These are phyloP conservation scores for Dioscorea dumetorum DNA, from an alignment of 106 monocot genomes.

Conservation along the genomic window DNA sequence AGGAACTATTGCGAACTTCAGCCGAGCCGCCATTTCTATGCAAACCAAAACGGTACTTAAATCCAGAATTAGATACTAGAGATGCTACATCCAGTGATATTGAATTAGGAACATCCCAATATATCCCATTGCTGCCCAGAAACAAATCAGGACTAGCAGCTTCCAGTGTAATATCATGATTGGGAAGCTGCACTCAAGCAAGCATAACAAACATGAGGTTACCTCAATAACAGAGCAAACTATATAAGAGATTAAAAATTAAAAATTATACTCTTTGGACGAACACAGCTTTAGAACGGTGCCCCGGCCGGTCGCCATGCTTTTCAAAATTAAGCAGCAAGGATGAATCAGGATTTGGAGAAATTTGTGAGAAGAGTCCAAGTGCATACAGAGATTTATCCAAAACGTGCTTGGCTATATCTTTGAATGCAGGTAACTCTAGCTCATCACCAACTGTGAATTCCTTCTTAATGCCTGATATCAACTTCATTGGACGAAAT, in stretches of 20 bases:
- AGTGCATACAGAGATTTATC: slow-evolving; percentile 74
- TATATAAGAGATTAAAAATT: too few species aligned
- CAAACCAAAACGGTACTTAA: slow-evolving; percentile 73
- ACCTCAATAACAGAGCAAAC: too few species aligned
- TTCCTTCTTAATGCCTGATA: slow-evolving; percentile 61
- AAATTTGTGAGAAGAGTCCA: slow-evolving; percentile 60
- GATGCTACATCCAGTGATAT: slow-evolving; percentile 62
- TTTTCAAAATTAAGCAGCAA: slow-evolving; percentile 57
- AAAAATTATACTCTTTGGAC: slow-evolving; percentile 34
- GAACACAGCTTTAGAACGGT: slow-evolving; percentile 46
- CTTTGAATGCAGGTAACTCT: slow-evolving; percentile 46
- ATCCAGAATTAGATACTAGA: slow-evolving; percentile 54
- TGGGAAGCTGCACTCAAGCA: slow-evolving; percentile 42
- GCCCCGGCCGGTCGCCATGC: slow-evolving; percentile 45
- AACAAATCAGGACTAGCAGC: slow-evolving; percentile 71
- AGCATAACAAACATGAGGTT: too few species aligned
- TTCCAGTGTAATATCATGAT: slow-evolving; percentile 83
- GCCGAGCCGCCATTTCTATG: slow-evolving; percentile 62
- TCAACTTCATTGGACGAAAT: slow-evolving; percentile 65
- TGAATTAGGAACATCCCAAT: slow-evolving; percentile 77
- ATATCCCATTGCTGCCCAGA: slow-evolving; percentile 55
- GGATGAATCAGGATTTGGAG: slow-evolving; percentile 49
- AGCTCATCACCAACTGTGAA: slow-evolving; percentile 45
- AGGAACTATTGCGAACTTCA: slow-evolving; percentile 32
- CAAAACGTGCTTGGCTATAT: slow-evolving; percentile 54